Evolutionary conservation across 108 stramenopile species (phyloP), one percentile per base, ranked within the genome.

Genomic region (Skeletonema tropicum): DNA sequence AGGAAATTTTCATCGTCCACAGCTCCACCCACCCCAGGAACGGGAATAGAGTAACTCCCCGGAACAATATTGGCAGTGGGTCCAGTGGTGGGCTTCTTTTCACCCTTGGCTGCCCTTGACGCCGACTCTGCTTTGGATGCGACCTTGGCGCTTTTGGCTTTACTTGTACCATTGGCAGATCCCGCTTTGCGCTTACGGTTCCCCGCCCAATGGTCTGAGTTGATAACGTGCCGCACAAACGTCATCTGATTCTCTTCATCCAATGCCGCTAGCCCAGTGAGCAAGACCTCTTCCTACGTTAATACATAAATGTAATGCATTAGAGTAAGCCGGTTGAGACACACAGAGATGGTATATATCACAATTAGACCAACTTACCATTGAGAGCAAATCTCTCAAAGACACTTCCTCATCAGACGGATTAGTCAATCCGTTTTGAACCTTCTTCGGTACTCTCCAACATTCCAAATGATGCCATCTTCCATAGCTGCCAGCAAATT

Each of bases 401-500:
- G 68, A 59, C 12, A n/a, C 12, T n/a, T 79, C 29, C 2, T 14
- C 55, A 60, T 87, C 78, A 6, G 35, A 46, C 2, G 71, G 64
- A 64, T 75, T 36, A 10, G 82, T 71, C 30, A 87, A 58, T 21
- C 81, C 84, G 11, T 26, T 21, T 58, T 75, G 74, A 55, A 82
- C 35, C 35, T 65, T 70, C 30, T 32, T 42, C 2, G 77, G 79
- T 21, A 87, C 74, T 12, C 76, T 45, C 80, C 86, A 86, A 57
- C 82, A 84, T 5, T 57, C 46, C 32, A 89, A 45, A 71, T 85
- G 86, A 75, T 70, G 42, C 86, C 86, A 89, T 31, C 84, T 59
- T 31, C 78, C 71, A 57, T 85, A 89, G 14, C 59, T 49, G 23
- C 85, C 85, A 13, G 77, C 60, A 23, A 64, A 26, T 17, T 82